Evolutionary conservation across 1,139 yeast species (phyloP).

Genomic region (Nadsonia starkeyi-henricii): DNA sequence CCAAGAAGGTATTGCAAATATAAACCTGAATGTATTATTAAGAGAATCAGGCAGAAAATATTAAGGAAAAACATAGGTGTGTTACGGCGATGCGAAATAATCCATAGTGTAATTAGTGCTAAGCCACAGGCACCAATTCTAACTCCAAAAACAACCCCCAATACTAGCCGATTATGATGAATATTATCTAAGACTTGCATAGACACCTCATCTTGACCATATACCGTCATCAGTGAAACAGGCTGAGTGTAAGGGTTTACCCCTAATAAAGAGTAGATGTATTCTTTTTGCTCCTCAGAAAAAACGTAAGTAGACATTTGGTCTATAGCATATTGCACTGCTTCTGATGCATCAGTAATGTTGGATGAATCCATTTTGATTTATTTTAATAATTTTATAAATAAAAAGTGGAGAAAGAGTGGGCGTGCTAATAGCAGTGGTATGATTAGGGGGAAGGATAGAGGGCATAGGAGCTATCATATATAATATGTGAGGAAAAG

Average conservation of each 20-base stretch:
- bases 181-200: conserved; percentile 23
- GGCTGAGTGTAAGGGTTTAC: background rate
- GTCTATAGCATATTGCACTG: background rate
- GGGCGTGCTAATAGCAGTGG: no score
- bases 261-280: background rate
- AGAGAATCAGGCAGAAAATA: conserved; percentile 39
- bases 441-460: no score
- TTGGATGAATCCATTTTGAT: no score
- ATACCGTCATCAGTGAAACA: background rate
- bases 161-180: conserved; percentile 19
- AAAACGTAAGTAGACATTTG: background rate
- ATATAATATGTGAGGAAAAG: no score
- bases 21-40: conserved; percentile 46
- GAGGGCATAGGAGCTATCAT: no score
- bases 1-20: conserved; percentile 41
- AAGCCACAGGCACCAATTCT: conserved; percentile 28
- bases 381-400: no score
- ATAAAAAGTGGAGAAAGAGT: no score
- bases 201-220: background rate
- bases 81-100: conserved; percentile 35
- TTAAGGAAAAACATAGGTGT: conserved; percentile 64
- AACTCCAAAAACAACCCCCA: conserved; percentile 16
- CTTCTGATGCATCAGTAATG: no score
- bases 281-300: background rate
- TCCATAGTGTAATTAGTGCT: conserved; percentile 25